phyloP scores from a whole-genome alignment of 306 rosid genomes.

The Betula pendula region DNA sequence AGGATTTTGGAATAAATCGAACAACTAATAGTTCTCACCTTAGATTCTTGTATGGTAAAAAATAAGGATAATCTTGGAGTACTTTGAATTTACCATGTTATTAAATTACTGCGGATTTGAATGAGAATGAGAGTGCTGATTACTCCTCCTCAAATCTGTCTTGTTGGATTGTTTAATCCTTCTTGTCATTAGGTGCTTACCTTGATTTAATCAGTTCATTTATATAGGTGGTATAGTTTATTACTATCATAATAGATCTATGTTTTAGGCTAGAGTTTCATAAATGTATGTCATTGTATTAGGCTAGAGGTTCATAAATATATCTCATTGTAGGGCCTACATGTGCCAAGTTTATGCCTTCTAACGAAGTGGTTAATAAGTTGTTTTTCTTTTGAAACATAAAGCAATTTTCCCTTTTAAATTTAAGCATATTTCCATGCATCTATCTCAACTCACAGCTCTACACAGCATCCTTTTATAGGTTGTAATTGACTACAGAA shows the following conservation, averaged over 20 bases:
- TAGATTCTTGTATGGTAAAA: not conserved
- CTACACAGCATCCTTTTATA: not conserved
- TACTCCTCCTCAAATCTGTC: not conserved
- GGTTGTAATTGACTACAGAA: conserved; percentile 4
- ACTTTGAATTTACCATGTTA: not conserved
- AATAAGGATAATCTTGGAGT: not conserved
- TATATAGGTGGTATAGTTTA: no score
- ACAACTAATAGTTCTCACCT: not conserved
- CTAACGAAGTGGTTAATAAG: no score
- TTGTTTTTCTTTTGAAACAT: no score
- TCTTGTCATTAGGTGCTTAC: not conserved
- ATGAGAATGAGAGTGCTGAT: not conserved
- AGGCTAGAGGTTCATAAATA: not conserved
- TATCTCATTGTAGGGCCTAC: not conserved
- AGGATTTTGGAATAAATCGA: not conserved
- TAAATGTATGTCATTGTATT: no score
- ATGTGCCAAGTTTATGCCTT: not conserved
- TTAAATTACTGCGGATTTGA: not conserved
- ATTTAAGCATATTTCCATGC: no score
- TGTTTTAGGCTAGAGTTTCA: no score
- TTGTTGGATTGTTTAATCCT: not conserved
- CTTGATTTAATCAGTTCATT: not conserved
- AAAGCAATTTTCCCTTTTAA: no score
- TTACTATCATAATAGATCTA: not conserved
- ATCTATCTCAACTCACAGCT: not conserved